phyloP scores from a whole-genome alignment of 345 rosid genomes.

The Orychophragmus violaceus region DNA sequence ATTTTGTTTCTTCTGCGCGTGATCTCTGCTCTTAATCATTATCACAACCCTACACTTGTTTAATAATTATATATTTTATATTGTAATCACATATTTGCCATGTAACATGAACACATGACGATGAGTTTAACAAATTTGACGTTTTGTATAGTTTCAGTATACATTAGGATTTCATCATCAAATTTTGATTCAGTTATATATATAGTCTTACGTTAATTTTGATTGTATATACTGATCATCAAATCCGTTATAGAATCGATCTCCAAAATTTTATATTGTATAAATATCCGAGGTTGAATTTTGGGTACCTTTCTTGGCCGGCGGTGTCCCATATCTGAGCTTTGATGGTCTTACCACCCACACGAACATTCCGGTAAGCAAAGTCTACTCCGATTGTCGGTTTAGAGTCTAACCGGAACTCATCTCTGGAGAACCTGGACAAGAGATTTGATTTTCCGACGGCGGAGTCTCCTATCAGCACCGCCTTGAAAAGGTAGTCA shows the following conservation, averaged over 20 bases:
- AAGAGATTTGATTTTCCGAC: conserved; percentile 87
- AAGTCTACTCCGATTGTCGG: conserved; percentile 92
- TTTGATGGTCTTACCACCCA: conserved; percentile 68
- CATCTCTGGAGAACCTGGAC: conserved; percentile 65
- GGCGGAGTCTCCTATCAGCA: conserved; percentile 72
- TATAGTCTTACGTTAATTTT: neutral
- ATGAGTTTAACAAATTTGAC: neutral
- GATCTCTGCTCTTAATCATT: conserved; percentile 1
- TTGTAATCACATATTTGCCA: neutral
- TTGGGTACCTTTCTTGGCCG: conserved; percentile 76
- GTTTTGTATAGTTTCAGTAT: neutral
- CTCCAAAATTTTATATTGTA: neutral
- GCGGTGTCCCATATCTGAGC: conserved; percentile 96
- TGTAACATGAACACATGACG: neutral
- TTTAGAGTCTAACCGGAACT: conserved; percentile 78
- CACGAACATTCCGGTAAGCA: conserved; percentile 60
- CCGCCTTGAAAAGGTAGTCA: conserved; percentile 82
- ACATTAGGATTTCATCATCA: neutral
- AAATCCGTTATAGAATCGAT: neutral
- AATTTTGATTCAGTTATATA: neutral
- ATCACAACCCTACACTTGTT: neutral
- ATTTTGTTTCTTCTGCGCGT: neutral
- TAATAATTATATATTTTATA: neutral
- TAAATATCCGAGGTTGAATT: neutral
- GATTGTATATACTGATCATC: neutral